Evolutionary conservation across 495 filamentous ascomycete species (phyloP).

Genomic region (Penicillium angulare): DNA sequence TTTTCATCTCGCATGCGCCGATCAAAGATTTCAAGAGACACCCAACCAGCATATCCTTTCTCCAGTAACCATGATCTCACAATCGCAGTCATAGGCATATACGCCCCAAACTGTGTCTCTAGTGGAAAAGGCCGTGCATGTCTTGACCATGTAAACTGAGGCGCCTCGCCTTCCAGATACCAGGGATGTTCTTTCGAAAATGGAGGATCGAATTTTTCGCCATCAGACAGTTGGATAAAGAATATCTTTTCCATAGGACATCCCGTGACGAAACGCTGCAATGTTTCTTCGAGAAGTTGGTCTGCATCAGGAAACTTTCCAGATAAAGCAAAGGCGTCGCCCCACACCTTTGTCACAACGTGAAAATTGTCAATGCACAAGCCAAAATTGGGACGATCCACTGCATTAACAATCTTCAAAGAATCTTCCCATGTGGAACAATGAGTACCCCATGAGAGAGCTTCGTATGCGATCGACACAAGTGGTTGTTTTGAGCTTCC

Average conservation of each 20-base stretch:
- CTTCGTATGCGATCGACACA: constrained; percentile 62
- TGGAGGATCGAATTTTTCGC: constrained; percentile 56
- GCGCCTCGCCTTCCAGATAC: constrained; percentile 58
- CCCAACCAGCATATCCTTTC: constrained; percentile 65
- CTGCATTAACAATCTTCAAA: constrained; percentile 64
- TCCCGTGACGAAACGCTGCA: constrained; percentile 50
- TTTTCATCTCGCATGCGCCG: constrained; percentile 55
- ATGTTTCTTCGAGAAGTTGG: constrained; percentile 46
- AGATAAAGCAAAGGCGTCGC: constrained; percentile 50
- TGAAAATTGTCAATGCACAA: constrained; percentile 75
- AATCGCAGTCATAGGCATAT: constrained; percentile 51
- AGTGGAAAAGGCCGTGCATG: constrained; percentile 71
- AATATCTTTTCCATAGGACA: constrained; percentile 66
- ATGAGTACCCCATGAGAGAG: constrained; percentile 65
- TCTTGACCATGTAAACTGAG: constrained; percentile 73
- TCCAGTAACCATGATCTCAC: constrained; percentile 56
- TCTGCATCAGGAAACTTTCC: constrained; percentile 56
- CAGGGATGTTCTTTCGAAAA: constrained; percentile 61
- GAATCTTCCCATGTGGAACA: constrained; percentile 59
- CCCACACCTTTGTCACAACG: constrained; percentile 63
- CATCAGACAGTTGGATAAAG: constrained; percentile 73
- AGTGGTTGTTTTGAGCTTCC: constrained; percentile 33
- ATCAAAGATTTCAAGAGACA: constrained; percentile 73
- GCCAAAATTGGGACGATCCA: constrained; percentile 42
- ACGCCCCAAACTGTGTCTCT: constrained; percentile 61